Evolutionary conservation across 2,329 filamentous ascomycete species (phyloP).

Genomic region (Tolypocladium guangdongense): DNA sequence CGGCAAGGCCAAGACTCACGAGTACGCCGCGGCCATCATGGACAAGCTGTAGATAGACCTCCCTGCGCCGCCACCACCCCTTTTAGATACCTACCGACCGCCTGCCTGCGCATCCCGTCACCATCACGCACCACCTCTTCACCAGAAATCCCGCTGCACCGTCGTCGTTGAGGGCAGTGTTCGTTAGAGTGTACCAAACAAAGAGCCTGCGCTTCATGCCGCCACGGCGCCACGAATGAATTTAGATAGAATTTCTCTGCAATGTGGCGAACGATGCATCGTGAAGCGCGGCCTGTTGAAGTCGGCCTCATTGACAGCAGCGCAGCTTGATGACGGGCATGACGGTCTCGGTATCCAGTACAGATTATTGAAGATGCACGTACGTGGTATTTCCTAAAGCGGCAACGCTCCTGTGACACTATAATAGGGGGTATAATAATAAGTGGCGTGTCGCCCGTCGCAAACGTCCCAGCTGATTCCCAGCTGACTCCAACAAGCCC

Average conservation of each 20-base stretch:
- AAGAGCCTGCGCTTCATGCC: constrained; percentile 13
- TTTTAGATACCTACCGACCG: neutral
- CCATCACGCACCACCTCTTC: neutral
- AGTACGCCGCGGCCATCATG: constrained; percentile 92
- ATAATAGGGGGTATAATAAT: neutral
- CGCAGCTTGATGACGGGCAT: no score
- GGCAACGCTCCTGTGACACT: neutral
- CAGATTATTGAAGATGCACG: no score
- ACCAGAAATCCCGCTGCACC: neutral
- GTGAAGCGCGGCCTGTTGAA: neutral
- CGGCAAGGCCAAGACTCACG: constrained; percentile 88
- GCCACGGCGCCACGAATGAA: constrained; percentile 16
- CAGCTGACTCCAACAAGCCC: neutral
- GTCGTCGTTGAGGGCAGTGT: constrained; percentile 14
- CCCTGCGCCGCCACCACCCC: neutral
- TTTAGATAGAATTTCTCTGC: neutral
- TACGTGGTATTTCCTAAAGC: neutral
- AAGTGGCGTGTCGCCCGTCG: neutral
- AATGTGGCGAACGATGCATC: neutral
- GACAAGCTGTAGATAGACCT: constrained; percentile 39
- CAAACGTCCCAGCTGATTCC: neutral
- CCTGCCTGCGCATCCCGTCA: neutral
- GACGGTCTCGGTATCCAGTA: no score
- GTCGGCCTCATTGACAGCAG: no score
- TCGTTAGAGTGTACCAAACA: constrained; percentile 18